Evolutionary conservation across 805 yeast genomes (phyloP), one percentile per base, ranked within the genome.

Genomic region (Candida pseudofarinosa): DNA sequence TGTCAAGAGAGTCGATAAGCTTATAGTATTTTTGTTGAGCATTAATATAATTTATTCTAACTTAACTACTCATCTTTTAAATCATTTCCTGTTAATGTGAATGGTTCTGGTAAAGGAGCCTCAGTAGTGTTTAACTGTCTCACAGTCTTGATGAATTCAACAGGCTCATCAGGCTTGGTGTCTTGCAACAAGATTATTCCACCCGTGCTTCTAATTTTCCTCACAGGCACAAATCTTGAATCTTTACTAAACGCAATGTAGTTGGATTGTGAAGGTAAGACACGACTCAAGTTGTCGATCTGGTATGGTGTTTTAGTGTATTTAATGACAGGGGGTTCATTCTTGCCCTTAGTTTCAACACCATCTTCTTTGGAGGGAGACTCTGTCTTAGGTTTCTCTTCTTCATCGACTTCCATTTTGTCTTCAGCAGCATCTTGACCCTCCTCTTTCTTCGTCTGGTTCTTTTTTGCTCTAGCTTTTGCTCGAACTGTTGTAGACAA

Each of bases 401-500:
- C 47, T 23, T 50, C 63, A 37, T 70, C 74, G 4, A 68, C 58
- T 12, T 73, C 78, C 75, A 72, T 68, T 23, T 66, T 64, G 33
- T 61, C 70, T 4, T 53, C 67, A 17, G 52, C 58, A 13, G 64
- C 72, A 3, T 40, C 17, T 59, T 73, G 74, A 23, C 73, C 80
- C 59, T 78, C 68, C 54, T 75, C 77, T 57, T 76, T 75, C 51
- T 72, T 71, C 35, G 75, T 76, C 48, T 71, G 70, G 33, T 73
- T 71, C 67, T 79, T 80, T 70, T 80, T 83, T 19, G 95, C 96
- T 62, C 97, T 82, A 28, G 91, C 93, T 63, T 86, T 88, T n/a
- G 97, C 97, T 62, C 83, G 84, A 14, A 83, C 88, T 2, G 99
- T 91, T 0, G 97, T 91, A 2, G 97, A 89, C 43, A 93, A 74